Evolutionary conservation across 1,284 basidiomycete genomes (phyloP).

Genomic region (Austroboletus niveus): DNA sequence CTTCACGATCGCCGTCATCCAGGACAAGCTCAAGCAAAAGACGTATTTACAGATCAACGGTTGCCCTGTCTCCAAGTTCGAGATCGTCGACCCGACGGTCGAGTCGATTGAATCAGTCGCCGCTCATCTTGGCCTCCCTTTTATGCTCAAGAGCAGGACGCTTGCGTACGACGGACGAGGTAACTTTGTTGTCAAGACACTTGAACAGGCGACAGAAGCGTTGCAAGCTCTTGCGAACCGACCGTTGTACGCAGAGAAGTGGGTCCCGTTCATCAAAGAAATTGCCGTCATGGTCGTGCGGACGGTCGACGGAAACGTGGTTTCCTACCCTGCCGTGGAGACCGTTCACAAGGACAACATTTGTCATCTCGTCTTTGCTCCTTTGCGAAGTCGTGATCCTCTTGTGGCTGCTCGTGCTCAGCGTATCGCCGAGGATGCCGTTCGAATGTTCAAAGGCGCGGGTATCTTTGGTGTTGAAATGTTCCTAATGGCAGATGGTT

Average conservation of each 20-base stretch:
- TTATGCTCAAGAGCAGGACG: constrained; percentile 96
- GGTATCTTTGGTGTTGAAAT: constrained; percentile 98
- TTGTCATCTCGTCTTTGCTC: constrained; percentile 91
- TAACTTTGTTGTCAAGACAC: constrained; percentile 77
- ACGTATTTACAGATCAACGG: constrained; percentile 60
- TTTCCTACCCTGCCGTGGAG: constrained; percentile 91
- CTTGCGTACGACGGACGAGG: constrained; percentile 96
- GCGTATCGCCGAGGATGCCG: constrained; percentile 78
- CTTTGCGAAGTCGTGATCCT: constrained; percentile 63
- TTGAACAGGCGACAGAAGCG: constrained; percentile 58
- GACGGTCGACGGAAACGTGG: constrained; percentile 69
- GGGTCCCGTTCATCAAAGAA: constrained; percentile 88
- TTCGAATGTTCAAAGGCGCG: constrained; percentile 82
- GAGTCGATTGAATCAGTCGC: constrained; percentile 59
- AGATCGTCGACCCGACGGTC: constrained; percentile 53
- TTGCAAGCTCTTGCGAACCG: constrained; percentile 65
- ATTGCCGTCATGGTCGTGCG: constrained; percentile 98
- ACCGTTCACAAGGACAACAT: constrained; percentile 95
- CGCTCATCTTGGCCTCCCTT: constrained; percentile 71
- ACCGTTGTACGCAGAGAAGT: constrained; percentile 90
- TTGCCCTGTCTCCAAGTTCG: constrained; percentile 77
- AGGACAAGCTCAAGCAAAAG: constrained; percentile 96
- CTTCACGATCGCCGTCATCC: constrained; percentile 83
- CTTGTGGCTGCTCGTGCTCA: constrained; percentile 65
- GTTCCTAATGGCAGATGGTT: constrained; percentile 90